Evolutionary conservation across 176 grass and related monocot species (phyloP), one percentile per base, ranked within the genome.

Genomic region (Typha latifolia): DNA sequence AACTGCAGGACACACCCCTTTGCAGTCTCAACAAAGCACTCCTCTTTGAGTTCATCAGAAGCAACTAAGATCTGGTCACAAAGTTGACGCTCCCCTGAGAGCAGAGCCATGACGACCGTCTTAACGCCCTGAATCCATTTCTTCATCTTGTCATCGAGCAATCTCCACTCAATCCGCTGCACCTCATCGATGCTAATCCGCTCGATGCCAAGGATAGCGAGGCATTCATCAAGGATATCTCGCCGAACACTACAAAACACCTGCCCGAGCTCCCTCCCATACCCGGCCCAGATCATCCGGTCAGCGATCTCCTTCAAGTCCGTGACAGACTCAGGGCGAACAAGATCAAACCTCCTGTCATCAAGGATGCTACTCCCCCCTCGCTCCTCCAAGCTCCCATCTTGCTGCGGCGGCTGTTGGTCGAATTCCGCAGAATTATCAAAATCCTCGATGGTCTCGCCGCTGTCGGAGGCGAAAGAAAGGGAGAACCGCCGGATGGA

Each of bases 151-250:
- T 97, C 94, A 66, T 92, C 90, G 0, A 92, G 85, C 48, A 75
- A 69, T 63, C 73, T 76, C 94, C 94, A 97, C 66, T 97, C 93
- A 19, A 84, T 31, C 12, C 83, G 78, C 77, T 97, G 94, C 5
- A 97, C 94, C 81, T 97, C 94, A 2, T 97, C 94, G 52, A 97
- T 97, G 76, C 94, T 97, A 51, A 92, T 85, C 27, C 89, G 70
- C 57, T 92, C 94, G 1, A 97, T 78, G 0, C 94, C 89, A 4
- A 97, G 83, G 22, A 97, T 78, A 0, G 52, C 65, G 67, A 97
- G 85, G 61, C 85, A 97, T 55, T 92, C 94, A 14, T 97, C 88
- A 7, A 97, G 82, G 27, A 92, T 72, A 49, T 97, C 94, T 0
- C 89, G 84, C 5, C 85, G 69, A 66, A 97, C 82, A 32, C 78